phyloP scores from a whole-genome alignment of 2,329 filamentous ascomycete species.

The Calonectria pteridis region DNA sequence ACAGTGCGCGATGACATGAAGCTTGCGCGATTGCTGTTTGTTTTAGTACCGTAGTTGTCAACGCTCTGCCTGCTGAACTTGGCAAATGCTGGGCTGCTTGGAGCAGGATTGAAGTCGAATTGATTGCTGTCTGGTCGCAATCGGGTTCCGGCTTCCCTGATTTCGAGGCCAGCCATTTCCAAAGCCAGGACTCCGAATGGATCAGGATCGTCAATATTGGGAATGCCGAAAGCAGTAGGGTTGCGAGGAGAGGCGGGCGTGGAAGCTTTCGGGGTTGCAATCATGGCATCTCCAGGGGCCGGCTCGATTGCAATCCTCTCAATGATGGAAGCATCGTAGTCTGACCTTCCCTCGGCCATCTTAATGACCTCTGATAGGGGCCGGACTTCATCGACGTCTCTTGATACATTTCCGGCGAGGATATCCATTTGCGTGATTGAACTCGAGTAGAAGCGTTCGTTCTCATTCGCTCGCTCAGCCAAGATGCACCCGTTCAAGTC shows the following conservation, averaged over 20 bases:
- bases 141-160: constrained; percentile 84
- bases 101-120: constrained; percentile 85
- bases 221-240: constrained; percentile 78
- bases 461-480: constrained; percentile 69
- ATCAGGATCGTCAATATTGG: constrained; percentile 85
- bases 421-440: constrained; percentile 67
- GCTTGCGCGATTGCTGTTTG: constrained; percentile 77
- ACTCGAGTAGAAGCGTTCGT: constrained; percentile 68
- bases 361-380: constrained; percentile 86
- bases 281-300: constrained; percentile 79
- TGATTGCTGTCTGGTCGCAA: constrained; percentile 80
- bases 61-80: constrained; percentile 75
- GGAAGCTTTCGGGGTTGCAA: constrained; percentile 59
- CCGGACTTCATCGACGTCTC: constrained; percentile 65
- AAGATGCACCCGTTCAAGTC: constrained; percentile 69
- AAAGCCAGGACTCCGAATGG: constrained; percentile 91
- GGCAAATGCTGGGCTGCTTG: constrained; percentile 77
- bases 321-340: constrained; percentile 78
- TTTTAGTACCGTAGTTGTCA: constrained; percentile 69
- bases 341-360: constrained; percentile 84
- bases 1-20: constrained; percentile 80
- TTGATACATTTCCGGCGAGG: constrained; percentile 67
- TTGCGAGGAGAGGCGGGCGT: constrained; percentile 52
- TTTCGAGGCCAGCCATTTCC: constrained; percentile 90
- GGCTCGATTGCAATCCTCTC: constrained; percentile 73